A percentile compares a stretch with the other conserved stretches of the same genome.
phyloP scores from a whole-genome alignment of 192 early-diverging fungal species.

The Coemansia sp. region DNA sequence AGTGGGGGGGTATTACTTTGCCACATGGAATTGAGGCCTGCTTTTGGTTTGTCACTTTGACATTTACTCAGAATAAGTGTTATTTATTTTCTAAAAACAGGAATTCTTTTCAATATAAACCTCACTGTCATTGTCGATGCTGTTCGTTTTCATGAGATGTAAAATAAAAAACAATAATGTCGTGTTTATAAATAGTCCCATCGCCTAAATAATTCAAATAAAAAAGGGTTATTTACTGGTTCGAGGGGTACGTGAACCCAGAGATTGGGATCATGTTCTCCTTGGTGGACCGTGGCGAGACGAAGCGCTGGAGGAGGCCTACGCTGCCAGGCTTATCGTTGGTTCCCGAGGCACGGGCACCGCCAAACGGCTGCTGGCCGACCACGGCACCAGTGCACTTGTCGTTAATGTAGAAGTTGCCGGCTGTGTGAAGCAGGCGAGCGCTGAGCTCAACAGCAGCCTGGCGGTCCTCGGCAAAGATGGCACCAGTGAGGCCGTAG shows the following conservation, averaged over 20 bases:
- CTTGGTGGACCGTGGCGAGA: slow-evolving; percentile 93
- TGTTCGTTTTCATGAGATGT: too few species aligned
- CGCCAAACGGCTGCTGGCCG: slow-evolving; percentile 98
- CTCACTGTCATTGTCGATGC: too few species aligned
- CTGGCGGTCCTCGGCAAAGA: slow-evolving; percentile 87
- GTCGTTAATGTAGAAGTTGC: slow-evolving; percentile 99
- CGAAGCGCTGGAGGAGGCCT: slow-evolving; percentile 78
- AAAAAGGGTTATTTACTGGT: slow-evolving; percentile 39
- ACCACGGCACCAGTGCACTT: slow-evolving; percentile 98
- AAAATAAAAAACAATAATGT: too few species aligned
- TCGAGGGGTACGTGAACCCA: slow-evolving; percentile 85
- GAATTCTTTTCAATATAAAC: too few species aligned
- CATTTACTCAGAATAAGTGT: too few species aligned
- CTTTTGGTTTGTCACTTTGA: too few species aligned
- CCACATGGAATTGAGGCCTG: too few species aligned
- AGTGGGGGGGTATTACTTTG: too few species aligned
- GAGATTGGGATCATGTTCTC: slow-evolving; percentile 88
- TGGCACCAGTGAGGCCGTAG: slow-evolving; percentile 88
- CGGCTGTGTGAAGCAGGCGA: slow-evolving; percentile 82
- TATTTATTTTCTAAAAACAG: too few species aligned
- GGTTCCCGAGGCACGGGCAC: slow-evolving; percentile 90
- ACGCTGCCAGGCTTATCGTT: slow-evolving; percentile 98
- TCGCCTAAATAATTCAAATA: not conserved
- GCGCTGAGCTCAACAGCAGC: slow-evolving; percentile 73
- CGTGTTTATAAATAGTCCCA: too few species aligned